Conservation (phyloP, 306 rosid species). For the Pyrus pyrifolia region DNA sequence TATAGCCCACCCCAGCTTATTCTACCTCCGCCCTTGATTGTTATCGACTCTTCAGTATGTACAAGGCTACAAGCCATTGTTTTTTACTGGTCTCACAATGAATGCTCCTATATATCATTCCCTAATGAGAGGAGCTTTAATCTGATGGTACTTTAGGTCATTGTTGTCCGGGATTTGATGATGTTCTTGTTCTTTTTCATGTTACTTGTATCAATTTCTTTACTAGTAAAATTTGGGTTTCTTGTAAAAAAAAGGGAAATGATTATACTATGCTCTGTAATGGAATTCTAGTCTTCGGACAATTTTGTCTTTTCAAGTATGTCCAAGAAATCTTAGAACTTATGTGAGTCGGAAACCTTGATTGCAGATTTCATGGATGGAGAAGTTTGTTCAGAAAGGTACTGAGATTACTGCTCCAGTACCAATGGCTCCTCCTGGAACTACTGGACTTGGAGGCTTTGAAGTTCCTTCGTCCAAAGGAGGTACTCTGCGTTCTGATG, state of each 20-base stretch:
- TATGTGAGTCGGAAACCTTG: background rate
- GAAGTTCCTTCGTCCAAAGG: constrained; percentile 94
- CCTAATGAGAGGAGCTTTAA: background rate
- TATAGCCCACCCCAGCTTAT: too few species aligned
- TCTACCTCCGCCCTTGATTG: too few species aligned
- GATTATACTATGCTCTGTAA: background rate
- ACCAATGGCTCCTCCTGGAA: constrained; percentile 84
- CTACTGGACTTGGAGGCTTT: constrained; percentile 99
- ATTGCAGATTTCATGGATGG: constrained; percentile 98
- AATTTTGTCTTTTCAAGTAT: constrained; percentile 1
- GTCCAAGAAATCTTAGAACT: background rate
- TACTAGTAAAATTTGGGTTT: background rate
- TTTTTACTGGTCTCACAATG: background rate
- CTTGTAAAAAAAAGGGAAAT: background rate
- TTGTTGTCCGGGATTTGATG: background rate
- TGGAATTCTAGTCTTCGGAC: background rate
- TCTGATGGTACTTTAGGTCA: background rate
- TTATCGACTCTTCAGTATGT: background rate
- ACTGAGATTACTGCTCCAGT: constrained; percentile 98
- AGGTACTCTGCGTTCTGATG: constrained; percentile 79
- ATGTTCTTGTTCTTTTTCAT: background rate
- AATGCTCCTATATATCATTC: constrained; percentile 5
- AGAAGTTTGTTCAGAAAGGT: constrained; percentile 82
- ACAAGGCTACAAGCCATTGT: constrained; percentile 1
- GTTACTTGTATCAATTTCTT: background rate